These are phyloP conservation scores for Flaveria brownii DNA, from an alignment of 129 eudicot species.

Conservation along the genomic window DNA sequence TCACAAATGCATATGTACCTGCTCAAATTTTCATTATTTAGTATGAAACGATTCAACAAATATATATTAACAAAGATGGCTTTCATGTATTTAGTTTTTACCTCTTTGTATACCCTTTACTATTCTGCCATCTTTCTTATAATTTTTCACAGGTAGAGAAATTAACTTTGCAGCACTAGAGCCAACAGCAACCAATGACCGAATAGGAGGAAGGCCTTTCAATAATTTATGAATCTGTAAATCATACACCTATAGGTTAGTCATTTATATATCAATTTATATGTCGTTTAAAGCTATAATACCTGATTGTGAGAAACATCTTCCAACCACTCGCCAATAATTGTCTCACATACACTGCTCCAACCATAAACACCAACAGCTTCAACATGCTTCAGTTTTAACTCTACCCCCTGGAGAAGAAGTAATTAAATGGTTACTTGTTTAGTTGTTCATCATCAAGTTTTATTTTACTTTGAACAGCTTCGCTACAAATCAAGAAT, in stretches of 20 bases:
- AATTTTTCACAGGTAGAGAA: slow-evolving; percentile 81
- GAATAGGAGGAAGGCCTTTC: slow-evolving; percentile 89
- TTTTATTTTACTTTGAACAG: neutral
- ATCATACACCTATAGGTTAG: slow-evolving; percentile 18
- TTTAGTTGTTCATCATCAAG: neutral
- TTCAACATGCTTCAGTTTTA: slow-evolving; percentile 79
- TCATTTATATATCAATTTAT: neutral
- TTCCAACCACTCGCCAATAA: slow-evolving; percentile 91
- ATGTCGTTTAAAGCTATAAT: neutral
- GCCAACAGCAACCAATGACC: slow-evolving; percentile 87
- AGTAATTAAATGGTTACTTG: slow-evolving; percentile 1
- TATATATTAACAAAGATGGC: neutral
- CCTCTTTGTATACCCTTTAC: slow-evolving; percentile 98
- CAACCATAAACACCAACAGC: slow-evolving; percentile 94
- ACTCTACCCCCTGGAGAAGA: slow-evolving; percentile 75
- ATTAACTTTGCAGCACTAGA: slow-evolving; percentile 92
- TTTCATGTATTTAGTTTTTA: slow-evolving; percentile 42
- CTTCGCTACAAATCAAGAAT: slow-evolving; percentile 7
- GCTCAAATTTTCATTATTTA: neutral
- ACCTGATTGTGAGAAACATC: slow-evolving; percentile 98
- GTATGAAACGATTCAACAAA: neutral
- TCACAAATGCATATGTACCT: slow-evolving; percentile 90
- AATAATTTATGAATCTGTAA: slow-evolving; percentile 74
- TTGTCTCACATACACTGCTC: slow-evolving; percentile 72
- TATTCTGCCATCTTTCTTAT: slow-evolving; percentile 76